A percentile compares a stretch with the other conserved stretches of the same genome.
Evolutionary conservation across 2,329 filamentous ascomycete genomes (phyloP).

Genomic region (Hymenoscyphus fructigenus): DNA sequence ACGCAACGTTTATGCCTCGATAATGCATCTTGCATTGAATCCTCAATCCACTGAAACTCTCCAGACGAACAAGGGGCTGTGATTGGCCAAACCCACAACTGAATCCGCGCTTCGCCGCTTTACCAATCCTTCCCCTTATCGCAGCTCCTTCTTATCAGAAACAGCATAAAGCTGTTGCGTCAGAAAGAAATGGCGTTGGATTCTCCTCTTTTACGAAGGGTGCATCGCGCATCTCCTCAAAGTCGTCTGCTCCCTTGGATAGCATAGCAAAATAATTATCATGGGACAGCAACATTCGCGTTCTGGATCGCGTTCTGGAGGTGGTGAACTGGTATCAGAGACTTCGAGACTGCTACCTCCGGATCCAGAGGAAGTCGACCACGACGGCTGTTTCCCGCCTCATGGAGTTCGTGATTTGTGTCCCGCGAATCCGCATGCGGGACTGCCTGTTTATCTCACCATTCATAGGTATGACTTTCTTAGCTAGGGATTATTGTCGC

Average conservation of each 20-base stretch:
- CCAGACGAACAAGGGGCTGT: background rate
- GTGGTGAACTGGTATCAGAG: slow-evolving; percentile 1
- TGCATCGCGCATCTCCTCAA: background rate
- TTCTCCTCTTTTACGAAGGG: background rate
- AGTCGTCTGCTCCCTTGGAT: background rate
- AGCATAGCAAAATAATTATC: background rate
- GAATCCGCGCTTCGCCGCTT: slow-evolving; percentile 5
- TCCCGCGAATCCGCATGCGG: slow-evolving; percentile 30
- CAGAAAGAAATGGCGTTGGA: slow-evolving; percentile 4
- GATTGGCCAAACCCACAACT: background rate
- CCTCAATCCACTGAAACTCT: background rate
- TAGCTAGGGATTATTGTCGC: background rate
- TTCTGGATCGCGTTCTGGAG: slow-evolving; percentile 1
- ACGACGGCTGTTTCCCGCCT: slow-evolving; percentile 33
- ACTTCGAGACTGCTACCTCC: slow-evolving; percentile 19
- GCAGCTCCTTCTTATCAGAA: background rate
- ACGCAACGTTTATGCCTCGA: background rate
- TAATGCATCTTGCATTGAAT: background rate
- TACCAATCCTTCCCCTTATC: slow-evolving; percentile 4
- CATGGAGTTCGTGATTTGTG: slow-evolving; percentile 28
- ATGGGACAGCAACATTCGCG: slow-evolving; percentile 9
- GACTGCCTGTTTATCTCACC: slow-evolving; percentile 72
- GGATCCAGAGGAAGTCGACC: slow-evolving; percentile 23
- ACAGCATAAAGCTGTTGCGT: background rate
- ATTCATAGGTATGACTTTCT: slow-evolving; percentile 59